Base-by-base conservation (phyloP, 192 early-diverging fungal genomes). In the Borealophlyctis nickersoniae region DNA sequence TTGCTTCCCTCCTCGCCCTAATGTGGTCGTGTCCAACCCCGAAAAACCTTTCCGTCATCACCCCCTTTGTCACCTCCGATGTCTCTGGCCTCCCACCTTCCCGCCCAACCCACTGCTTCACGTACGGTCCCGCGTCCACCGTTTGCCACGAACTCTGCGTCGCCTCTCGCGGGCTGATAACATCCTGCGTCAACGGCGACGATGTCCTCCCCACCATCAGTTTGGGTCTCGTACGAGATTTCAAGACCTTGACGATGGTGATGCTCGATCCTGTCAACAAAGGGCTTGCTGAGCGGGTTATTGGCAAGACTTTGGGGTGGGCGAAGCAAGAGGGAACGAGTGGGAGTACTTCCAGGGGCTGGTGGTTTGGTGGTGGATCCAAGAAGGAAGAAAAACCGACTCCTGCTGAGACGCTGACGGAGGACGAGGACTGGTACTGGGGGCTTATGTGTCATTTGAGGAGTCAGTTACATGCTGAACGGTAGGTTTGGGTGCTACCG, bases 21-120 rank as follows among this genome's bases (percentile, higher is more conserved):
- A 54, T 58, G 24, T 72, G 66, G 69, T n/a, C 65, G 4, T 56
- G 57, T 29, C 51, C 31, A 4, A 11, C 26, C 22, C 39, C 39
- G 7, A 13, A 7, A 7, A 45, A 45, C 19, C 19, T 7, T 19
- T 52, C 72, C 2, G 63, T 66, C 55, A 60, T 69, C 1, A 76
- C 74, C 0, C 49, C 54, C 13, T 69, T 66, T 49, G 63, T 69
- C 1, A 76, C 74, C 0, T 54, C 54, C 13, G 57, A 52, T 26
- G 50, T 52, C 14, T 51, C 63, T n/a, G 72, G 72, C 2, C 70
- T 76, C 28, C 91, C 92, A 2, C 63, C 84, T 0, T 82, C 80
- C 31, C 83, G 93, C 16, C 90, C 93, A 4, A 89, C 94, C 64
- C 93, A 94, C 65, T 93, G 91, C 65, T 93, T 86, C 51, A 80